phyloP scores from a whole-genome alignment of 2,329 filamentous ascomycete species.

The Furcasterigmium furcatum region DNA sequence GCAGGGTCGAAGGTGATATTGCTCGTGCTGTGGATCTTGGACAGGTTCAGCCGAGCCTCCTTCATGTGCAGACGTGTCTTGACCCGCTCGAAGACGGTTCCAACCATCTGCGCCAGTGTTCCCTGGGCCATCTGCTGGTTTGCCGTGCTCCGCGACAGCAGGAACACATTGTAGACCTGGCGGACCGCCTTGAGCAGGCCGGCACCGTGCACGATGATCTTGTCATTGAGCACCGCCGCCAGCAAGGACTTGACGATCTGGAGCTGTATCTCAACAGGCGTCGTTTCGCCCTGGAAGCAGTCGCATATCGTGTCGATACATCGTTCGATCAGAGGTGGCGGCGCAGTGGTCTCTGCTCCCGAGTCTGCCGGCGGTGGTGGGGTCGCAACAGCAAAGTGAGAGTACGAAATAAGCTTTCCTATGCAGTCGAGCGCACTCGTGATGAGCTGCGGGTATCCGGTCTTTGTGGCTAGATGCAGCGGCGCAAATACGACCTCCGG shows the following conservation, averaged over 20 bases:
- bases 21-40: slow-evolving; percentile 48
- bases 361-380: slow-evolving; percentile 37
- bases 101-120: slow-evolving; percentile 96
- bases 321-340: slow-evolving; percentile 86
- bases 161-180: slow-evolving; percentile 98
- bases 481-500: slow-evolving; percentile 91
- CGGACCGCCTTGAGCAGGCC: slow-evolving; percentile 94
- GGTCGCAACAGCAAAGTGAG: slow-evolving; percentile 82
- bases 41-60: slow-evolving; percentile 65
- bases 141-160: slow-evolving; percentile 87
- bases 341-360: slow-evolving; percentile 43
- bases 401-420: slow-evolving; percentile 97
- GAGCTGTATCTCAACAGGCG: slow-evolving; percentile 85
- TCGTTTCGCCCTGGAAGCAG: slow-evolving; percentile 96
- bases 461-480: slow-evolving; percentile 83
- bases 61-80: slow-evolving; percentile 84
- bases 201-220: slow-evolving; percentile 96
- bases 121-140: slow-evolving; percentile 98
- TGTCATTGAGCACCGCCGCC: slow-evolving; percentile 95
- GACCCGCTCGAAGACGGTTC: slow-evolving; percentile 94
- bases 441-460: slow-evolving; percentile 78
- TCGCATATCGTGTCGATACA: slow-evolving; percentile 99
- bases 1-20: slow-evolving; percentile 48
- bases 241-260: slow-evolving; percentile 97
- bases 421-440: slow-evolving; percentile 95